Evolutionary conservation across 2,329 filamentous ascomycete species (phyloP).

Genomic region (Cryphonectria naterciae): DNA sequence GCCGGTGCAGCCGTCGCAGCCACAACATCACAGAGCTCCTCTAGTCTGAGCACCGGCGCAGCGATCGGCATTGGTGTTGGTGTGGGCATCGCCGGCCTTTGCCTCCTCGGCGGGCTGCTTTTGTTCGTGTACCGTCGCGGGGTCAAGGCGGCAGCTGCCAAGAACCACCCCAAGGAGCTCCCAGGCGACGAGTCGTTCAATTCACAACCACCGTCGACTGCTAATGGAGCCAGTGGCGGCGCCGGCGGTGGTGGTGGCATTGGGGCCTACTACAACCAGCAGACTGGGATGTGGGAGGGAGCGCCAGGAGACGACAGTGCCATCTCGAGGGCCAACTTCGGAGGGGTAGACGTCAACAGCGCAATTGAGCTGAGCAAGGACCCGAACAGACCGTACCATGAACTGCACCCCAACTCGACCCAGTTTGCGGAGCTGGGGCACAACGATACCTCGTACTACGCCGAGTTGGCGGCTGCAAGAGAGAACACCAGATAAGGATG

Average conservation of each 20-base stretch:
- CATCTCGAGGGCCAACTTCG: not conserved
- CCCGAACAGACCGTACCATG: not conserved
- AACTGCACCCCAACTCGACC: conserved; percentile 2
- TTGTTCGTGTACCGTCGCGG: conserved; percentile 8
- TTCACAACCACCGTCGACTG: not conserved
- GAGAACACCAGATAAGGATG: not conserved
- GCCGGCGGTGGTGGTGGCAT: not conserved
- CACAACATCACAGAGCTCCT: conserved; percentile 12
- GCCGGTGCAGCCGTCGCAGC: not conserved
- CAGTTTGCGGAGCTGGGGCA: conserved; percentile 14
- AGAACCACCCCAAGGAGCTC: not conserved
- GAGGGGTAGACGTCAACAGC: not conserved
- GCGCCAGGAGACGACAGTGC: not conserved
- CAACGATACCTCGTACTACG: not conserved
- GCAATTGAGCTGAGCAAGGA: conserved; percentile 5
- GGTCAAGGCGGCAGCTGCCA: conserved; percentile 1
- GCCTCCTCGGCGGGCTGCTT: conserved; percentile 34
- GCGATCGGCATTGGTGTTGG: conserved; percentile 34
- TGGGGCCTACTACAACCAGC: conserved; percentile 1
- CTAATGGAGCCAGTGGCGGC: not conserved
- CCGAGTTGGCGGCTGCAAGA: conserved; percentile 9
- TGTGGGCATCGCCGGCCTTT: conserved; percentile 35
- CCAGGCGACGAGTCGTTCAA: not conserved
- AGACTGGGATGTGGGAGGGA: not conserved
- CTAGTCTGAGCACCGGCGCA: conserved; percentile 4